Conservation (phyloP, 352 stramenopile species). For the Globisporangium cystogenes region DNA sequence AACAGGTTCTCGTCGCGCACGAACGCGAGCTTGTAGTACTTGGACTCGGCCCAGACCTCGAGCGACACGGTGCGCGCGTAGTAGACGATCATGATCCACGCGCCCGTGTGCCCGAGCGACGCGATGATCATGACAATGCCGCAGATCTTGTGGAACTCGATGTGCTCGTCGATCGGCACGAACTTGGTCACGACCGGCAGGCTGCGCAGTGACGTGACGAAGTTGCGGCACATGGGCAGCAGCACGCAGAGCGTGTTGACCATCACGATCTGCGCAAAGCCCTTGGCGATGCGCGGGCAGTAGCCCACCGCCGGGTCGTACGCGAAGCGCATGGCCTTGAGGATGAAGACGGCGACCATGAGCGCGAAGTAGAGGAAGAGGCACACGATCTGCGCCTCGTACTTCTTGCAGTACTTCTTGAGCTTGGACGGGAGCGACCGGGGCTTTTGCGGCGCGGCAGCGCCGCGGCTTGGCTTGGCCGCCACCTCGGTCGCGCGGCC, state of each 20-base stretch:
- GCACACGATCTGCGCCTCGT: constrained; percentile 46
- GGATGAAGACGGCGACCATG: constrained; percentile 37
- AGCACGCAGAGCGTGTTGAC: constrained; percentile 73
- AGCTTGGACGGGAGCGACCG: constrained; percentile 13
- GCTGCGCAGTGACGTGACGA: constrained; percentile 47
- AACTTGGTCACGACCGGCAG: constrained; percentile 37
- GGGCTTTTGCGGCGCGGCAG: background rate
- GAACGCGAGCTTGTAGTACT: constrained; percentile 40
- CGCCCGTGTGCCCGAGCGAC: constrained; percentile 40
- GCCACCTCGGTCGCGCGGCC: constrained; percentile 17
- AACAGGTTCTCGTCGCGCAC: constrained; percentile 43
- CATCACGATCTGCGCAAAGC: constrained; percentile 63
- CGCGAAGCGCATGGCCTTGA: constrained; percentile 32
- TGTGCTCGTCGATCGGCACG: constrained; percentile 57
- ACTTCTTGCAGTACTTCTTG: constrained; percentile 35
- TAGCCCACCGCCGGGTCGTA: constrained; percentile 50
- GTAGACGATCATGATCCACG: constrained; percentile 51
- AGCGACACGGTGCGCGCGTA: constrained; percentile 34
- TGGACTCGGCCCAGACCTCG: constrained; percentile 34
- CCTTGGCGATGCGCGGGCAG: constrained; percentile 53
- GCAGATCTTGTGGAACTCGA: constrained; percentile 75
- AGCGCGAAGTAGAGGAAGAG: constrained; percentile 34
- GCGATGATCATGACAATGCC: constrained; percentile 63
- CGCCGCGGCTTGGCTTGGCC: background rate
- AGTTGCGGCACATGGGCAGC: constrained; percentile 68